phyloP scores from a whole-genome alignment of 192 early-diverging fungal genomes.

The Phycomyces blakesleeanus region DNA sequence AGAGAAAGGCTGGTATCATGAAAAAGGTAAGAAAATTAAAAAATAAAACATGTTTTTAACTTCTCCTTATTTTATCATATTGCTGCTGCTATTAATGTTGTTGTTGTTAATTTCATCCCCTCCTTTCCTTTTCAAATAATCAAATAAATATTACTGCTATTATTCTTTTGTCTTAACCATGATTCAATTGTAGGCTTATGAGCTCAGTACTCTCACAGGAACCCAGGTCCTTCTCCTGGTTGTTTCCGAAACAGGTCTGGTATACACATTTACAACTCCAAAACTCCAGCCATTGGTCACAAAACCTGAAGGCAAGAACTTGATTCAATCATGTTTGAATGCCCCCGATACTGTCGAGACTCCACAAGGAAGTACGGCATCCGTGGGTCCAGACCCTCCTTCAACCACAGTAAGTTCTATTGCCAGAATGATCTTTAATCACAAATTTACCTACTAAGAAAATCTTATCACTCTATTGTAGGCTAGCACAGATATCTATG shows the following conservation, averaged over 20 bases:
- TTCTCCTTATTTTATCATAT: not conserved
- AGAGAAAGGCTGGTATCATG: slow-evolving; percentile 96
- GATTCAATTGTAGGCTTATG: slow-evolving; percentile 86
- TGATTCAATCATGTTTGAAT: slow-evolving; percentile 88
- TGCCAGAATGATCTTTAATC: no score
- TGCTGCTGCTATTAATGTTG: no score
- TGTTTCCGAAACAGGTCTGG: slow-evolving; percentile 88
- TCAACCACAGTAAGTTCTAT: not conserved
- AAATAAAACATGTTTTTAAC: not conserved
- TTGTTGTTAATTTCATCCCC: no score
- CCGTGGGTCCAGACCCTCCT: not conserved
- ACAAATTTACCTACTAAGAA: no score
- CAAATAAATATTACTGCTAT: no score
- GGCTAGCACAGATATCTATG: not conserved
- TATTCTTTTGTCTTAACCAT: no score
- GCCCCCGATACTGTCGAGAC: slow-evolving; percentile 56
- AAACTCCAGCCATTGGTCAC: slow-evolving; percentile 89
- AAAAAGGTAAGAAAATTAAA: no score
- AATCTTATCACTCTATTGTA: no score
- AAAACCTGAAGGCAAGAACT: slow-evolving; percentile 83
- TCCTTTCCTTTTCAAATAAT: not conserved
- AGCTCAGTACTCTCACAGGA: slow-evolving; percentile 86
- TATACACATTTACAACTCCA: slow-evolving; percentile 90
- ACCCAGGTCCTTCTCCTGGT: slow-evolving; percentile 89
- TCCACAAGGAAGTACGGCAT: not conserved